These are phyloP conservation scores for Apiotrichum gracile DNA, from an alignment of 1,284 basidiomycete species.

Conservation along the genomic window DNA sequence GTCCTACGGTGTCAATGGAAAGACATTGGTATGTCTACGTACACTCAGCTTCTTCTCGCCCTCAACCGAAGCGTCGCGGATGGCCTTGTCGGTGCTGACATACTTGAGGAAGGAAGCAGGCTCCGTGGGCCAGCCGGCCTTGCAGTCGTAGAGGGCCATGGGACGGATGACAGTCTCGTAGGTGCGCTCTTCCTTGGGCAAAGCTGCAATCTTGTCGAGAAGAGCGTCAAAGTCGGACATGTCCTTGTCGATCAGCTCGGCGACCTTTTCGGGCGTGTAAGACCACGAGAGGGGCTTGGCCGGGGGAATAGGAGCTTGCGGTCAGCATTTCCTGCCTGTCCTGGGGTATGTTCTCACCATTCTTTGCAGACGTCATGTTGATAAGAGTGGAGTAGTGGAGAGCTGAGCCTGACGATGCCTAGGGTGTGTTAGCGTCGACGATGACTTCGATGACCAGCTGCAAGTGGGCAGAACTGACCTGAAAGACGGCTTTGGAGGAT, in stretches of 20 bases:
- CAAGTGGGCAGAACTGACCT: not conserved
- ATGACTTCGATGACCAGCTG: too few relatives aligned
- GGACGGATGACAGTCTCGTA: slow-evolving; percentile 14
- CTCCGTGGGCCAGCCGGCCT: slow-evolving; percentile 2
- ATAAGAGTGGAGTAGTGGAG: not conserved
- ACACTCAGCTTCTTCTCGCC: slow-evolving; percentile 13
- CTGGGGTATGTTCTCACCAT: not conserved
- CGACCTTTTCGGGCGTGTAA: slow-evolving; percentile 9
- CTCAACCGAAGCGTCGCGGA: slow-evolving; percentile 14
- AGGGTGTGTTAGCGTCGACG: not conserved
- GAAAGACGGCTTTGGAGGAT: not conserved
- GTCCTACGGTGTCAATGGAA: slow-evolving; percentile 4
- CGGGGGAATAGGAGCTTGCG: slow-evolving; percentile 12
- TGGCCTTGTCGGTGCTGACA: slow-evolving; percentile 12
- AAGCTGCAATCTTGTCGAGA: slow-evolving; percentile 9
- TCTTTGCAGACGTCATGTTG: not conserved
- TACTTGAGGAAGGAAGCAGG: slow-evolving; percentile 14
- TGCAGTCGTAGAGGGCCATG: slow-evolving; percentile 6
- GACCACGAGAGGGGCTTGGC: slow-evolving; percentile 12
- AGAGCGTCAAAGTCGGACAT: slow-evolving; percentile 3
- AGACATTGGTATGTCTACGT: not conserved
- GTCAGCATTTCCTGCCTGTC: not conserved
- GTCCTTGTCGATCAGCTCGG: slow-evolving; percentile 4
- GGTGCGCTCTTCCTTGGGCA: slow-evolving; percentile 16
- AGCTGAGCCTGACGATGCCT: not conserved